Base-by-base conservation (phyloP, 2,329 filamentous ascomycete genomes). In the Pseudogymnoascus sp. region DNA sequence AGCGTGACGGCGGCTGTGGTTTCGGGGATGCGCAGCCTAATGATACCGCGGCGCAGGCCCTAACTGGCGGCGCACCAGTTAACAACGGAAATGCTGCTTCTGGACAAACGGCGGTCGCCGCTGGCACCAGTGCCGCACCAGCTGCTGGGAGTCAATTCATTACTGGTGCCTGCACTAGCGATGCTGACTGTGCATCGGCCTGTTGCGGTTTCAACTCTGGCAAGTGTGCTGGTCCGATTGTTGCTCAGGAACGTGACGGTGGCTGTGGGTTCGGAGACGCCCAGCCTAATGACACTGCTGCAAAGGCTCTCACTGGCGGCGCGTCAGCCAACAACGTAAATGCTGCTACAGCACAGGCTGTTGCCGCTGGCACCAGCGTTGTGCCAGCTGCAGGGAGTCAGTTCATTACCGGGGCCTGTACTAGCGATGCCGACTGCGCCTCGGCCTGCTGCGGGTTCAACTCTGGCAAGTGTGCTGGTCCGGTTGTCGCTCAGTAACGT, bases 1-100 rank as follows among this genome's bases (percentile, higher is more conserved):
- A 70, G 8, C 71, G 74, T 25, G 75, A 75, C 63, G 71, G 72
- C 6, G 74, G 74, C 2, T 76, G 74, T 66, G 74, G 74, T 7
- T 75, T 75, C 39, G 68, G 67, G 10, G 57, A 64, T 25, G 51
- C 65, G 1, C 34, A 39, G 11, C 65, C 66, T 6, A 67, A 67
- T 36, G 63, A 66, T 54, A 65, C 61, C 11, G 66, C 65, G 4
- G 66, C 66, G 8, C 11, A 43, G 19, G 61, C 61, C 1, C 41
- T 66, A 8, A 67, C 60, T 7, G 66, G 64, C 13, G 41, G 28
- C 8, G 54, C 63, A 36, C n/a, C 19, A 13, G 51, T 7, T n/a
- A 34, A 34, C 51, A 57, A 57, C 10, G 51, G 25, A 57, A 57
- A 19, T 57, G 16, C 57, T 25, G 60, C 36, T 25, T 39, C 51